phyloP scores from a whole-genome alignment of 108 stramenopile genomes.

The Tribonema minus region DNA sequence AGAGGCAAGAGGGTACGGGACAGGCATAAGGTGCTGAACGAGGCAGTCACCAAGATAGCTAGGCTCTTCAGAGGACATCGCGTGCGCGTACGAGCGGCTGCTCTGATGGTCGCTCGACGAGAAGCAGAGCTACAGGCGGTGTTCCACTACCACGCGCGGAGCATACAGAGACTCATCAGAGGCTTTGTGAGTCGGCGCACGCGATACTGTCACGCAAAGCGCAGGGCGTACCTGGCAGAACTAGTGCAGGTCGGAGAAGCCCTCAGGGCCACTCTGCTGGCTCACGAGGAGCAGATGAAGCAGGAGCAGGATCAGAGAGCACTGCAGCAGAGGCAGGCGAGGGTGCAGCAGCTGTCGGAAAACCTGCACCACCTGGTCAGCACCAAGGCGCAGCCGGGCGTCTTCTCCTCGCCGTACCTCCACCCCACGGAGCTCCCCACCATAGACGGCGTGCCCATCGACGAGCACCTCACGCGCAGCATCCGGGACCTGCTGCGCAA shows the following conservation, averaged over 20 bases:
- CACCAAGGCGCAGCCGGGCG: slow-evolving; percentile 50
- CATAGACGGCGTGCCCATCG: slow-evolving; percentile 52
- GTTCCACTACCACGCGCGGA: slow-evolving; percentile 54
- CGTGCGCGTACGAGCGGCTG: neutral
- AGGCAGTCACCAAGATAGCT: slow-evolving; percentile 1
- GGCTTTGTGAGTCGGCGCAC: slow-evolving; percentile 56
- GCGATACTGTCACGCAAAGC: slow-evolving; percentile 47
- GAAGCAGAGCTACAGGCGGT: slow-evolving; percentile 32
- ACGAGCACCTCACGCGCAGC: slow-evolving; percentile 49
- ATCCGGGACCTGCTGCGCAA: slow-evolving; percentile 52
- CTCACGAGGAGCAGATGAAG: slow-evolving; percentile 28
- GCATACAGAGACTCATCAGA: slow-evolving; percentile 47
- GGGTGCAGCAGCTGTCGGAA: slow-evolving; percentile 31
- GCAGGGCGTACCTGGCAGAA: slow-evolving; percentile 49
- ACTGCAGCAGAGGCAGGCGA: neutral
- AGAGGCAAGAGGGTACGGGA: slow-evolving; percentile 24
- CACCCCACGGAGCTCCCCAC: slow-evolving; percentile 34
- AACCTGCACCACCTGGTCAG: slow-evolving; percentile 60
- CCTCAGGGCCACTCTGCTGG: slow-evolving; percentile 29
- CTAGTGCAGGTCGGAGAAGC: slow-evolving; percentile 40
- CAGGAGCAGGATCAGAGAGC: slow-evolving; percentile 18
- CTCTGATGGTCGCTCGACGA: neutral
- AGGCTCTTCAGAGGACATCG: slow-evolving; percentile 20
- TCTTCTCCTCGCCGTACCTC: slow-evolving; percentile 55
- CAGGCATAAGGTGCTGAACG: neutral